Evolutionary conservation across 2,329 filamentous ascomycete species (phyloP), one percentile per base, ranked within the genome.

Genomic region (Periconia macrospinosa): DNA sequence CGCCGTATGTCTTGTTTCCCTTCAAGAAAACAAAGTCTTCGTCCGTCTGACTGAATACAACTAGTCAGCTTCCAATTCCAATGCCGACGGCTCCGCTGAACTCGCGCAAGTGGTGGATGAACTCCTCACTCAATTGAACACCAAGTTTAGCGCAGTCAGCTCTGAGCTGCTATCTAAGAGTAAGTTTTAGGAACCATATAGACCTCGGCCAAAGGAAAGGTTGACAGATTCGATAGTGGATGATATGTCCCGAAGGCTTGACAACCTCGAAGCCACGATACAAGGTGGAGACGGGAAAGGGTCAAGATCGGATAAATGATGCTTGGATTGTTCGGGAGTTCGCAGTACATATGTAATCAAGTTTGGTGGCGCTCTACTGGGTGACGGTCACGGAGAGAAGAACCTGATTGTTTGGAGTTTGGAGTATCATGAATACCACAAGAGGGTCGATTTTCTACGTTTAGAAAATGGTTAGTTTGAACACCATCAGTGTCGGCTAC

Each of bases 131-230:
- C 88, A 91, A 44, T 78, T 97, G 0, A 90, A 90, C 48, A 88
- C 85, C 73, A 96, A 96, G 72, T 96, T 96, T 72, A 87, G 89
- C 18, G 85, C 84, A 13, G 86, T 96, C 6, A 95, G 91, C 9
- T 88, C 86, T 55, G 92, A 96, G 75, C 88, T 97, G 54, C 91
- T 96, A 65, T 84, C 88, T 37, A 96, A 96, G 77, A 90, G 92
- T 96, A 75, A 71, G 87, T 78, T 19, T 50, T 17, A 23, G 20
- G 17, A 3, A 23, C 7, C 3, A 6, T n/a, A 27, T 13, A 23
- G 14, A 23, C 15, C 19, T 23, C 23, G 23, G 8, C 23, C n/a
- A n/a, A 8, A 5, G 23, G 18, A 13, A 23, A 23, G 23, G 20
- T 23, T 45, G 14, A 11, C 23, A 14, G 19, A 45, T 13, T 2